Evolutionary conservation across 2,329 filamentous ascomycete species (phyloP), one percentile per base, ranked within the genome.

Genomic region (Neonectria magnoliae): DNA sequence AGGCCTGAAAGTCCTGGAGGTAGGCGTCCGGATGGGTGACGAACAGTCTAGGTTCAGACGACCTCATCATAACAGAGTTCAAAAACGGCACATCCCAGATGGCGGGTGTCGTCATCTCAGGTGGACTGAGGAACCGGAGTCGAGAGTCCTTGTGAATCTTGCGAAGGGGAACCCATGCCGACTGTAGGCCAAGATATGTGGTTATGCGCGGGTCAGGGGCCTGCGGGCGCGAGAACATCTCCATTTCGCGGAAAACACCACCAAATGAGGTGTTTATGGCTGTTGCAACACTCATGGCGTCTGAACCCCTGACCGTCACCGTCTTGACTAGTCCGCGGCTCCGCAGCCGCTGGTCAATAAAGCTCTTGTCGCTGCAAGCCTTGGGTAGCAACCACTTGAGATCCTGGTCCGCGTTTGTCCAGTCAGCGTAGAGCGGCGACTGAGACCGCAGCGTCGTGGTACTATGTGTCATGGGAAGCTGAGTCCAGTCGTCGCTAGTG

Each of bases 1-100:
- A 84, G 5, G 85, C 82, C 33, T 83, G 79, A 14, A 80, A 76
- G 65, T 89, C 86, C 73, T 95, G 92, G 2, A 92, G 79, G 68
- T 95, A 95, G 1, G 90, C 90, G 69, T 91, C 89, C 4, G 90
- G 87, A 63, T 93, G 90, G 1, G 92, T 95, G 62, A 94, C 84
- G 78, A 92, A 95, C 13, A 95, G 84, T 9, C 92, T 85, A 66
- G 89, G 88, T 67, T 86, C 84, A 10, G 87, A 84, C 31, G 88
- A 85, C 72, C 90, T 88, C 92, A 94, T 94, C 72, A 92, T 86
- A 41, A 94, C 87, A 52, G 90, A 89, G 54, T 84, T 84, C 29
- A 95, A 83, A 67, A 94, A 94, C 10, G 87, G 83, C 2, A 90
- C 87, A 56, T 89, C 88, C 92, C 92, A 95, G 3, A 89, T 78